Percentiles rank a stretch among this genome's conserved stretches.
Evolutionary conservation across 768 basidiomycete genomes (phyloP).

Genomic region (Tylopilus sp.): DNA sequence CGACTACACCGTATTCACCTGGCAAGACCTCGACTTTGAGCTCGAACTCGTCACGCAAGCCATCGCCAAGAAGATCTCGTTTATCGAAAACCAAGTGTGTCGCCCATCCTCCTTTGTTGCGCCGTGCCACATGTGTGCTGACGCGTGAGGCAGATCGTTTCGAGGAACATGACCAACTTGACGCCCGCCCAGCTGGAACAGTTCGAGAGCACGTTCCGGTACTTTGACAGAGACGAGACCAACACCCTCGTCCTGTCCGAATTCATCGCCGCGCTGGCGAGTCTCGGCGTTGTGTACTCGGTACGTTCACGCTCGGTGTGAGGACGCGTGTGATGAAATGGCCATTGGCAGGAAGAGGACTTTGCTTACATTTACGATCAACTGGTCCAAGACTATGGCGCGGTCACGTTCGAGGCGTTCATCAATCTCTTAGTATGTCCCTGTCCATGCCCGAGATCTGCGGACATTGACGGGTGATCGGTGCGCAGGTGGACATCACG

Average conservation of each 20-base stretch:
- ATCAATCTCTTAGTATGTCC: slow-evolving; percentile 80
- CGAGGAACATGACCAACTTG: slow-evolving; percentile 89
- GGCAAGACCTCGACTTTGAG: slow-evolving; percentile 88
- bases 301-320: slow-evolving; percentile 35
- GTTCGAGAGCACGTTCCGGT: slow-evolving; percentile 95
- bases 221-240: slow-evolving; percentile 91
- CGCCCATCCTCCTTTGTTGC: background rate
- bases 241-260: slow-evolving; percentile 84
- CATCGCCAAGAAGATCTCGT: slow-evolving; percentile 86
- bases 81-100: slow-evolving; percentile 90
- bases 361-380: slow-evolving; percentile 81
- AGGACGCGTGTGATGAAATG: no score
- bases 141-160: slow-evolving; percentile 66
- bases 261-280: slow-evolving; percentile 92
- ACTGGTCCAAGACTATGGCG: slow-evolving; percentile 76
- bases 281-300: slow-evolving; percentile 90
- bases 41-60: slow-evolving; percentile 77
- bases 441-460: background rate
- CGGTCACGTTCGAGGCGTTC: slow-evolving; percentile 90
- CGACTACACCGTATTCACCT: slow-evolving; percentile 89
- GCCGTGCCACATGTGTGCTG: slow-evolving; percentile 8
- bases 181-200: slow-evolving; percentile 96
- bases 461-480: slow-evolving; percentile 3
- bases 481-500: slow-evolving; percentile 84
- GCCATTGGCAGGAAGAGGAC: slow-evolving; percentile 80